Conservation (phyloP, 768 basidiomycete species). For the Favolaschia claudopus region DNA sequence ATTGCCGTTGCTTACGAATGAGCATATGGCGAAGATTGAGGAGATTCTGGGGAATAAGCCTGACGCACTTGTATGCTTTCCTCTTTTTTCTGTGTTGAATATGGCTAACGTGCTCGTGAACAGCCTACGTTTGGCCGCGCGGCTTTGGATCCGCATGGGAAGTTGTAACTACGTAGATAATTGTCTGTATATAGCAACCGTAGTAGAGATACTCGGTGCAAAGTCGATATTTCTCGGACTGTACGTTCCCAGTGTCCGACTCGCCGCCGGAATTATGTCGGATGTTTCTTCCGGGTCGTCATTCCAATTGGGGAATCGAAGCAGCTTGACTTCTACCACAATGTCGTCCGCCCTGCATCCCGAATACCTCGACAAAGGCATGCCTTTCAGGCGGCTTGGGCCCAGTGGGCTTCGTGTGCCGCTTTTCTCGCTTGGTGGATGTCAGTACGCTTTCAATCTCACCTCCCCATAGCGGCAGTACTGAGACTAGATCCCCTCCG, state of each 20-base stretch:
- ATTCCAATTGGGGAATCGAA: too few relatives aligned
- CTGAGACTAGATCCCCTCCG: background rate
- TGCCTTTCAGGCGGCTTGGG: conserved; percentile 23
- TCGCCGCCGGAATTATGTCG: background rate
- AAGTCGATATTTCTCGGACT: too few relatives aligned
- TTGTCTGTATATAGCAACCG: too few relatives aligned
- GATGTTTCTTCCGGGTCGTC: background rate
- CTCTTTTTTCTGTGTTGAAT: background rate
- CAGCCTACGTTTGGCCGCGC: conserved; percentile 34
- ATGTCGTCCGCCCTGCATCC: conserved; percentile 5
- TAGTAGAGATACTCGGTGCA: too few relatives aligned
- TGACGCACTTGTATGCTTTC: conserved; percentile 31
- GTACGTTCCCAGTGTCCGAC: too few relatives aligned
- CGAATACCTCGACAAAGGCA: background rate
- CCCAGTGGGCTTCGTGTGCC: conserved; percentile 23
- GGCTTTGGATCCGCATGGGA: conserved; percentile 30
- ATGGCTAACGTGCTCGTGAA: background rate
- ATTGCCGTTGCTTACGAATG: conserved; percentile 74
- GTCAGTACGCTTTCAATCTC: background rate
- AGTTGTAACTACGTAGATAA: too few relatives aligned
- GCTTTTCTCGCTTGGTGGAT: conserved; percentile 24
- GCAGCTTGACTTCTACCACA: too few relatives aligned
- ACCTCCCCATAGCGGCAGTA: too few relatives aligned
- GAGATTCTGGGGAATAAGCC: conserved; percentile 59
- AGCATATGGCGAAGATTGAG: conserved; percentile 72